Evolutionary conservation across 2,329 filamentous ascomycete species (phyloP), one percentile per base, ranked within the genome.

Genomic region (Penicillium sp.): DNA sequence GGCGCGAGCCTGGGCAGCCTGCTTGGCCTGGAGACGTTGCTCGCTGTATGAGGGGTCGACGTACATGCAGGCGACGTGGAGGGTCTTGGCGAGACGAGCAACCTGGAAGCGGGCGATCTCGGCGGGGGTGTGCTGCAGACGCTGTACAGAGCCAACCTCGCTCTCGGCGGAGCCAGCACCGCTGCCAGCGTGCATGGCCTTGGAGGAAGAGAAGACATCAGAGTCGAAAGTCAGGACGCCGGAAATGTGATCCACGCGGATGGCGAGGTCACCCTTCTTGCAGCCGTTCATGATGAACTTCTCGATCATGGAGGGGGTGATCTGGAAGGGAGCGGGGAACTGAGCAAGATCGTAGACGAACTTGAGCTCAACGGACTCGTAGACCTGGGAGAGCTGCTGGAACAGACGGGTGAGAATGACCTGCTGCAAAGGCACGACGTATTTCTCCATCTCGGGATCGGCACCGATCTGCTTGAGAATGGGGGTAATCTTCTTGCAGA

Each of bases 251-350:
- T 97, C 89, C 74, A 97, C 89, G 54, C 93, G 90, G 63, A 99
- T 95, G 46, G 93, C 88, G 38, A 99, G 81, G 64, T 99, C 93
- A 49, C 93, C 93, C 82, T 99, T 99, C 84, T 99, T 99, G 82
- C 95, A 97, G 57, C 93, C 93, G 73, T 99, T 99, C 93, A 99
- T 99, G 80, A 99, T 97, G 80, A 99, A 99, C 77, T 97, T 99
- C 79, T 99, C 93, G 60, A 99, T 95, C 54, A 89, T 95, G 59
- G 86, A 84, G 46, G 88, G 85, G 56, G 82, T 87, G 60, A 97
- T 90, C 75, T 96, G 87, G 81, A 95, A 97, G 35, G 93, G 89
- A 69, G 95, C 91, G 9, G 93, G 93, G 80, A 99, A 99, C 67
- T 93, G 82, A 55, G 93, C 93, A 46, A 99, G 86, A 65, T 88